Base-by-base conservation (phyloP, 2,329 filamentous ascomycete species). In the Ramularia collo-cygni region DNA sequence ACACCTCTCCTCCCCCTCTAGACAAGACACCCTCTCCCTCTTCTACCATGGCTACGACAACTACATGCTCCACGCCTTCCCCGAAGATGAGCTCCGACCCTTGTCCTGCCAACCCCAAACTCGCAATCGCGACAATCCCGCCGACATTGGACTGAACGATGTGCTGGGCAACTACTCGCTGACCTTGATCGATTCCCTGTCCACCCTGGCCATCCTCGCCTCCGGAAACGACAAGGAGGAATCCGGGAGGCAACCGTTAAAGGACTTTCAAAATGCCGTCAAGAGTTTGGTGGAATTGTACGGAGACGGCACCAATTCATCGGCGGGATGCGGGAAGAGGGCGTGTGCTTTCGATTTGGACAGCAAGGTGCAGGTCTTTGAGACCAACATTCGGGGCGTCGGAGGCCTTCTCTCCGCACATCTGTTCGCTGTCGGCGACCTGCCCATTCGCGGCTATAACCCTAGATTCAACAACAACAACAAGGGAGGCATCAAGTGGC, bases 291-390 rank as follows among this genome's bases (percentile, higher is more conserved):
- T 95, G 3, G 70, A 78, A 49, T 71, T 92, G 53, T 96, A 95
- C 61, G 90, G 90, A 3, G 89, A 95, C 63, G 90, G 89, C 6
- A 24, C 10, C 10, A 24, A 24, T 24, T 65, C 71, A 82, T 84
- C 3, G 70, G 72, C 73, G 4, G 86, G 85, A 5, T 73, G 77
- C 56, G 90, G 90, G 3, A 70, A 75, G 42, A 74, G 87, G 48
- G 80, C 81, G 3, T 76, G 79, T 39, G 92, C 88, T 0, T 98
- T 98, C 56, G 87, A 98, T 62, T 70, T 95, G 28, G 90, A 98
- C 64, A 95, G 89, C 68, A 98, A 96, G 65, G 92, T 98, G 2
- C 90, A 98, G 66, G 87, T 98, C 28, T 98, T 98, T 58, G 92
- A 98, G 68, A 96, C 90, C 1, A 90, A 95, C 26, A 98, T 98